Evolutionary conservation across 2,329 filamentous ascomycete genomes (phyloP).

Genomic region (Fusarium sambucinum): DNA sequence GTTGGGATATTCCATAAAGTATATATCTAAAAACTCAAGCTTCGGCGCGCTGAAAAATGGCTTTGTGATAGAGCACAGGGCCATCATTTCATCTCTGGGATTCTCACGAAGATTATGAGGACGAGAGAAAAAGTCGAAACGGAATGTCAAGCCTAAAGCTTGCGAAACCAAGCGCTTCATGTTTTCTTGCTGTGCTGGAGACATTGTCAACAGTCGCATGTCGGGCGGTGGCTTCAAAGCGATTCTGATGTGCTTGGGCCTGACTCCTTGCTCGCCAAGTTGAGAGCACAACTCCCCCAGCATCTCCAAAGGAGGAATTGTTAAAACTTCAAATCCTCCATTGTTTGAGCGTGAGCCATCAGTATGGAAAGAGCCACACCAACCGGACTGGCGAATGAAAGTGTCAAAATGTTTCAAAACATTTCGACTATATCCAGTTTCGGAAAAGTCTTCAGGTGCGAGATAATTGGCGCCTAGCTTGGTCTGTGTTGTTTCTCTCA

Average conservation of each 20-base stretch:
- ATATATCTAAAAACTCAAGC: not conserved
- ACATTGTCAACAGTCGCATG: not conserved
- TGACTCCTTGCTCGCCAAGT: conserved; percentile 2
- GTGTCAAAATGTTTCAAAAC: conserved; percentile 1
- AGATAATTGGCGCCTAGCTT: not conserved
- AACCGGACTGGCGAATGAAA: not conserved
- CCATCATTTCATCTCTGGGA: conserved; percentile 1
- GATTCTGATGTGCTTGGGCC: not conserved
- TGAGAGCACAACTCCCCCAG: conserved; percentile 8
- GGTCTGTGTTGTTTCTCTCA: not conserved
- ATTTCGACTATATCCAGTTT: not conserved
- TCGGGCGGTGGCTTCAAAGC: not conserved
- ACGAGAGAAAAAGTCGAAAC: not conserved
- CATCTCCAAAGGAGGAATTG: conserved; percentile 9
- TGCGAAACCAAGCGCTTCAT: not conserved
- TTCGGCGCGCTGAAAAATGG: conserved; percentile 3
- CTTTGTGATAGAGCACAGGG: not conserved
- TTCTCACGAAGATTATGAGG: not conserved
- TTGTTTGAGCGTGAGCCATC: not conserved
- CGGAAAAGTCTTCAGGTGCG: not conserved
- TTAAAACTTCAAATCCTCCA: not conserved
- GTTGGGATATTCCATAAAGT: not conserved
- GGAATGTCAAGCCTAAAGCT: not conserved
- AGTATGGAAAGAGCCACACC: conserved; percentile 3
- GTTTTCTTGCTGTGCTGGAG: not conserved